Percentiles rank a stretch among this genome's conserved stretches.
phyloP scores from a whole-genome alignment of 495 filamentous ascomycete species.

The Chaetomium fimeti region DNA sequence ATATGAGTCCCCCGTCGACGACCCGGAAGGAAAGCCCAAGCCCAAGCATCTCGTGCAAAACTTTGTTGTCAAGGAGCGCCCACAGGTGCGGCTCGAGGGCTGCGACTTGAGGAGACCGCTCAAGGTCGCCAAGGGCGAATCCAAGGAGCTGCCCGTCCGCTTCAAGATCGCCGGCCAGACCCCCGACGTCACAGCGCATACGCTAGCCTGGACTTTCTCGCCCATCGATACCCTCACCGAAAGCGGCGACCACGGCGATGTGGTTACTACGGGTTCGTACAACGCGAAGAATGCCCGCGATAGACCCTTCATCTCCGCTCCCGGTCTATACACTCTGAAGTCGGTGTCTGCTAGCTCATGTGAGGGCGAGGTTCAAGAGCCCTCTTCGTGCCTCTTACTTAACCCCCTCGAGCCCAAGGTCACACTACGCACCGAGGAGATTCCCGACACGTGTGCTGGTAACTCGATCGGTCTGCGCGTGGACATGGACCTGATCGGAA shows the following conservation, averaged over 20 bases:
- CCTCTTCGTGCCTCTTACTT: slow-evolving; percentile 81
- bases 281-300: slow-evolving; percentile 51
- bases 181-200: slow-evolving; percentile 56
- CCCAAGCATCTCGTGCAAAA: slow-evolving; percentile 65
- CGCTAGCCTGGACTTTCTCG: slow-evolving; percentile 66
- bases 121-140: slow-evolving; percentile 71
- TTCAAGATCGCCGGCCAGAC: slow-evolving; percentile 61
- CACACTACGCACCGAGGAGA: slow-evolving; percentile 67
- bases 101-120: slow-evolving; percentile 79
- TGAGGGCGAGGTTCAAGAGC: slow-evolving; percentile 83
- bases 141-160: slow-evolving; percentile 66
- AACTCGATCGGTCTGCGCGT: slow-evolving; percentile 87
- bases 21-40: slow-evolving; percentile 60
- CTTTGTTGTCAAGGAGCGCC: slow-evolving; percentile 85
- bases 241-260: slow-evolving; percentile 60
- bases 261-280: slow-evolving; percentile 53
- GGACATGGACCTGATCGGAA: slow-evolving; percentile 82
- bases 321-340: slow-evolving; percentile 81
- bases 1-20: slow-evolving; percentile 66
- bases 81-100: slow-evolving; percentile 63
- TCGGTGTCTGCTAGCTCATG: slow-evolving; percentile 77
- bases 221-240: slow-evolving; percentile 61
- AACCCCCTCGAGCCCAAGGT: slow-evolving; percentile 88
- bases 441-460: slow-evolving; percentile 90
- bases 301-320: slow-evolving; percentile 61